A percentile compares a stretch with the other conserved stretches of the same genome.
Conservation (phyloP, 306 rosid species). For the Urtica urens region DNA sequence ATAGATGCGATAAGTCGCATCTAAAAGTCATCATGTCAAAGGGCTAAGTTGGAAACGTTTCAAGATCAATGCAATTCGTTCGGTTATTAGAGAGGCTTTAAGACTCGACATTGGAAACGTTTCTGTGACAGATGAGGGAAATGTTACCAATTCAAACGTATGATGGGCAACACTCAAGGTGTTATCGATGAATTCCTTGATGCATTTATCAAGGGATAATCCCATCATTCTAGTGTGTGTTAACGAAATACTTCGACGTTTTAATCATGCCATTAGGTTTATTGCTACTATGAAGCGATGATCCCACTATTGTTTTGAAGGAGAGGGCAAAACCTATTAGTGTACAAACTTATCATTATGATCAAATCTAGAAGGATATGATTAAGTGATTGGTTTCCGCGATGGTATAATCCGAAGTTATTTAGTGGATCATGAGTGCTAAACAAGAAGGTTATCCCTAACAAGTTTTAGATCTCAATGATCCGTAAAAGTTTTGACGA, state of each 20-base stretch:
- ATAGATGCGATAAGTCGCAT: too few species aligned
- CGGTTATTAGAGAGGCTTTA: too few species aligned
- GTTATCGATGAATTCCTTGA: too few species aligned
- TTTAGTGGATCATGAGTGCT: neutral
- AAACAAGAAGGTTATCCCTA: neutral
- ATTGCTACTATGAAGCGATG: neutral
- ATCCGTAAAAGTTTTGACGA: neutral
- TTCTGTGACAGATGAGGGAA: too few species aligned
- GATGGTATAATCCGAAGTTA: neutral
- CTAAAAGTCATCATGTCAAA: too few species aligned
- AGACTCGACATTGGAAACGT: too few species aligned
- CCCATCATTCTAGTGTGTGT: neutral
- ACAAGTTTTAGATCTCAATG: neutral
- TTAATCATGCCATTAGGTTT: neutral
- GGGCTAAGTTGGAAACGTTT: too few species aligned
- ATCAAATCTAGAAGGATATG: neutral
- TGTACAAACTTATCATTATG: neutral
- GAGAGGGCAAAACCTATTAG: neutral
- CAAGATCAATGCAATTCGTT: too few species aligned
- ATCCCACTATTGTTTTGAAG: neutral
- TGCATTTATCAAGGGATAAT: neutral
- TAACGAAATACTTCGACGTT: neutral
- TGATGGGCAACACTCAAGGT: too few species aligned
- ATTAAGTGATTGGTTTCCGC: too few species aligned
- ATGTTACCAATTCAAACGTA: too few species aligned